phyloP scores from a whole-genome alignment of 306 rosid species.

The Quercus rubra region DNA sequence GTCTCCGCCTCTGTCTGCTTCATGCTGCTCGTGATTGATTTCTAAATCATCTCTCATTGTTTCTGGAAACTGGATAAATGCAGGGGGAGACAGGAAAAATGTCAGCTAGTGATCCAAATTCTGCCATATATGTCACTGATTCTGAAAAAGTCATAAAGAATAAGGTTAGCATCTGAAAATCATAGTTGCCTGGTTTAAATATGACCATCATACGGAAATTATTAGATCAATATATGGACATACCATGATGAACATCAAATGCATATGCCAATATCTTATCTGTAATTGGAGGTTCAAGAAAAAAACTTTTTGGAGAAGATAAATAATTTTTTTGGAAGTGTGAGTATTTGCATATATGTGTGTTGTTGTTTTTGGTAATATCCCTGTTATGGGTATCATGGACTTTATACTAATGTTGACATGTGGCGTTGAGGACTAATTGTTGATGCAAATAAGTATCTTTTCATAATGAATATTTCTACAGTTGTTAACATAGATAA shows the following conservation, averaged over 20 bases:
- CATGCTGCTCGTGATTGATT: slow-evolving; percentile 4
- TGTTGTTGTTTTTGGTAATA: not conserved
- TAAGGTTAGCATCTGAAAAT: slow-evolving; percentile 49
- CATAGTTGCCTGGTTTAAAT: not conserved
- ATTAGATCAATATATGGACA: not conserved
- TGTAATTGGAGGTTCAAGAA: not conserved
- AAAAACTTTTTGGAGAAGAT: not conserved
- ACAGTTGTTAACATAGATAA: no score
- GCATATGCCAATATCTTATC: not conserved
- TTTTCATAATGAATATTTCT: no score
- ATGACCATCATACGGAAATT: not conserved
- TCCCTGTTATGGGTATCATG: not conserved
- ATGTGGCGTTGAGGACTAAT: no score
- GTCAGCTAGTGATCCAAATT: slow-evolving; percentile 98
- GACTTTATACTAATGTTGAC: no score
- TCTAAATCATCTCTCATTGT: slow-evolving; percentile 8
- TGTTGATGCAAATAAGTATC: no score
- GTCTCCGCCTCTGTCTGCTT: slow-evolving; percentile 9
- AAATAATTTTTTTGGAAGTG: not conserved
- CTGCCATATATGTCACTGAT: slow-evolving; percentile 96
- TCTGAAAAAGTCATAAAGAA: slow-evolving; percentile 75
- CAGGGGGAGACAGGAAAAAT: slow-evolving; percentile 96
- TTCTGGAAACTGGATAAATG: slow-evolving; percentile 33
- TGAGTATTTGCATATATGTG: not conserved
- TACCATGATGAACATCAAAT: not conserved